Evolutionary conservation across 169 alveolate genomes (phyloP), one percentile per base, ranked within the genome.

Genomic region (Eimeria falciformis): DNA sequence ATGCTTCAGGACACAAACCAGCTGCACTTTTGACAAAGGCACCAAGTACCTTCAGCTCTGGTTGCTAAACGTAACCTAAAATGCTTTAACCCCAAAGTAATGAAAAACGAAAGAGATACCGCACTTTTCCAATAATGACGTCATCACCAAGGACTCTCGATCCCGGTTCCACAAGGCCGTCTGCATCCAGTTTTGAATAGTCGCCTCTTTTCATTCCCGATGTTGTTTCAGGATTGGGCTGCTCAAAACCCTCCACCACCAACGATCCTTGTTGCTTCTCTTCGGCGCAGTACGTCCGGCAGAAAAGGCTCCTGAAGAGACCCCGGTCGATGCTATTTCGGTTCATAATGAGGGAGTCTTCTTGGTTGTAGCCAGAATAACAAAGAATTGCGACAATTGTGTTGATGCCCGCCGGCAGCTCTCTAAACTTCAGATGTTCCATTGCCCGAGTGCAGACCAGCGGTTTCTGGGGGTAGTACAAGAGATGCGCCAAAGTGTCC

Each of bases 301-400:
- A 98, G 95, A 99, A 99, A 47, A 98, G 99, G 56, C 99, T 97
- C 84, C 99, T 97, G 93, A 99, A 98, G 88, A 99, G 95, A 56
- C 99, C 99, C 92, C 99, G 96, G 69, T 99, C 99, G 58, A 99
- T 98, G 37, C 99, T 96, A 23, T 99, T 96, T 94, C 98, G 98
- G 94, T 98, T 98, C 99, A 99, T 98, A 81, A 99, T 99, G 29
- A 99, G 96, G 91, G 99, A 97, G 92, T 99, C 99, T 94, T 99
- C 99, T 94, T 99, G 99, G 95, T 99, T 99, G 94, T 99, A 99
- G 7, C 99, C 99, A 21, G 99, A 98, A 96, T 98, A 99, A 90
- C 99, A 98, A 96, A 99, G 98, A 65, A 99, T 98, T 0, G 99
- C 99, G 2, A 98, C 99, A 69, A 98, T 97, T 25, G 99, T 98